These are phyloP conservation scores for Lomentospora prolificans DNA, from an alignment of 2,329 filamentous ascomycete genomes.

Conservation along the genomic window DNA sequence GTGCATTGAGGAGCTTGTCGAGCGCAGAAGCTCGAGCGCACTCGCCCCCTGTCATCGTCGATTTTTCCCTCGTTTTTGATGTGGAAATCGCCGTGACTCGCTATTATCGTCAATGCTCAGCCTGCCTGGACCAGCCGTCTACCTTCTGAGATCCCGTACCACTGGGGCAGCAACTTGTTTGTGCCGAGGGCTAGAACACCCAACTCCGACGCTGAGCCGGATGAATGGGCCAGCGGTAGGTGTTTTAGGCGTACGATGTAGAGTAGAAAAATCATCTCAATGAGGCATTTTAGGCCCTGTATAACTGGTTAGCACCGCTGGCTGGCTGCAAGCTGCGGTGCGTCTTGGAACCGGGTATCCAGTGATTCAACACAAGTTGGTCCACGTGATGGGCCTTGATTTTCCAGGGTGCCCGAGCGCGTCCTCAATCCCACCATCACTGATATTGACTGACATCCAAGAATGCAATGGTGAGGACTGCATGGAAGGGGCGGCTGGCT, in stretches of 20 bases:
- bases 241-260: neutral
- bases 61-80: too few relatives aligned
- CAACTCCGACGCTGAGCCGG: neutral
- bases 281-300: neutral
- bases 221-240: neutral
- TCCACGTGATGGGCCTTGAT: neutral
- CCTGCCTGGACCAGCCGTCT: too few relatives aligned
- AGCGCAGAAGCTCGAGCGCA: too few relatives aligned
- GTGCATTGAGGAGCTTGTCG: too few relatives aligned
- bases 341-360: neutral
- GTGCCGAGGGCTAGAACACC: too few relatives aligned
- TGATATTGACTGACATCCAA: neutral
- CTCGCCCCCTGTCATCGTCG: too few relatives aligned
- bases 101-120: too few relatives aligned
- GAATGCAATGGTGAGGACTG: neutral
- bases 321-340: too few relatives aligned
- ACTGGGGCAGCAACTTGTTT: too few relatives aligned
- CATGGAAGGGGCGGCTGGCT: neutral
- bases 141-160: too few relatives aligned
- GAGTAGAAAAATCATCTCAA: neutral
- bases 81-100: too few relatives aligned
- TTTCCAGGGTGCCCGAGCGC: neutral
- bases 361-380: neutral
- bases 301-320: neutral
- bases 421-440: too few relatives aligned